Evolutionary conservation across 768 basidiomycete species (phyloP), one percentile per base, ranked within the genome.

Genomic region (Mrakia hoshinonis): DNA sequence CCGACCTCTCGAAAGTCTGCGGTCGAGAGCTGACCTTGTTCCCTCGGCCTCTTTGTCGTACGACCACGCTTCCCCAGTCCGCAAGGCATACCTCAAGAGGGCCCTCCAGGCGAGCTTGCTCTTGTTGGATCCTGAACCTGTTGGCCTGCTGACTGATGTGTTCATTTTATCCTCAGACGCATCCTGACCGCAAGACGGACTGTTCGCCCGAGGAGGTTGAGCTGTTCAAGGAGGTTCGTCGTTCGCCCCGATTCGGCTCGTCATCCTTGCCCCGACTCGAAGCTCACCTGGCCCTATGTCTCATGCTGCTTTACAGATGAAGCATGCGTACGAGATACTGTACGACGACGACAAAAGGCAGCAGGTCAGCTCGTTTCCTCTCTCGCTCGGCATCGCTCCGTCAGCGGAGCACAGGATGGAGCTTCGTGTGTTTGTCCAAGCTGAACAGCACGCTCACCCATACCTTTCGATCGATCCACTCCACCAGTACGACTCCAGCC

Each of bases 111-210:
- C 36, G 34, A 61, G 58, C 43, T 43, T n/a, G 5, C 6, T 4
- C 4, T 3, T 20, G 26, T 1, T 13, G 0, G 3, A 1, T 20
- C 1, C 0, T 5, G 34, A 20, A 20, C 1, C 12, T 6, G 51
- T 34, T 7, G 15, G 55, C 4, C 10, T 12, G 15, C 10, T 11
- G 6, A 39, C 58, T 61, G 36, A 61, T 31, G 58, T 15, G 31
- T 4, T 22, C 36, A 1, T 55, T 0, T 31, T 15, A 2, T 10
- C 12, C 0, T 3, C 34, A 61, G 58, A 61, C 58, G 9, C 58
- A 61, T 39, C 58, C 58, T 18, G 58, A 61, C n/a, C 58, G 58
- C 18, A 61, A 61, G 36, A 61, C 58, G 34, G 36, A 36, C 31
- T 9, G 31, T 7, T 10, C 18, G 20, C 31, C 34, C 5, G 20